phyloP scores from a whole-genome alignment of 208 protist species.

The Dictyostelium gargantuum region DNA sequence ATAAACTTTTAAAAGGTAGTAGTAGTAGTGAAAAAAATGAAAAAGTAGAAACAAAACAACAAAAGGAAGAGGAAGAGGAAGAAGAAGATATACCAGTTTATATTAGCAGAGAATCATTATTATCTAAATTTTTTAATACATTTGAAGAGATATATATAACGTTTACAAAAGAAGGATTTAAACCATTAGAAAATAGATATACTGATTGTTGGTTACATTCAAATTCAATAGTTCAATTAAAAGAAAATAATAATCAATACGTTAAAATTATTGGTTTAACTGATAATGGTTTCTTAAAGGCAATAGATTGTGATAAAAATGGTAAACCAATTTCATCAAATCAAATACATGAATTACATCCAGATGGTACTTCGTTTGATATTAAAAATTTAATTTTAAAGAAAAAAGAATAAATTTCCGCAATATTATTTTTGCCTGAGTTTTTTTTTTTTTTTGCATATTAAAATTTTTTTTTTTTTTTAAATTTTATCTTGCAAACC shows the following conservation, averaged over 20 bases:
- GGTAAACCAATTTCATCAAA: not conserved
- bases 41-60: not conserved
- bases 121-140: slow-evolving; percentile 1
- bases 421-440: not conserved
- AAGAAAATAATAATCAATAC: not conserved
- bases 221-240: not conserved
- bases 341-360: not conserved
- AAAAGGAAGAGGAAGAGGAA: not conserved
- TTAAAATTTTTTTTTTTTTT: no score
- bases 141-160: slow-evolving; percentile 44
- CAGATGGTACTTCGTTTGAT: slow-evolving; percentile 62
- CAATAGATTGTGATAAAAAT: not conserved
- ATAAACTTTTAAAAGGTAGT: no score
- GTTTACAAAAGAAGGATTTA: slow-evolving; percentile 36
- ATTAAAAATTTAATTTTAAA: slow-evolving; percentile 18
- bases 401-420: slow-evolving; percentile 3
- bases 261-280: slow-evolving; percentile 21
- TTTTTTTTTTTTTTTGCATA: no score
- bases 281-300: not conserved
- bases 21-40: no score
- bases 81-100: not conserved
- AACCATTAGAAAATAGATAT: slow-evolving; percentile 24
- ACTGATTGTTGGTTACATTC: slow-evolving; percentile 25
- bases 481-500: no score
- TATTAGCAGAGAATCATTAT: not conserved